A percentile compares a stretch with the other conserved stretches of the same genome.
Evolutionary conservation across 148 eudicot genomes (phyloP).

Genomic region (Heliosperma pusillum): DNA sequence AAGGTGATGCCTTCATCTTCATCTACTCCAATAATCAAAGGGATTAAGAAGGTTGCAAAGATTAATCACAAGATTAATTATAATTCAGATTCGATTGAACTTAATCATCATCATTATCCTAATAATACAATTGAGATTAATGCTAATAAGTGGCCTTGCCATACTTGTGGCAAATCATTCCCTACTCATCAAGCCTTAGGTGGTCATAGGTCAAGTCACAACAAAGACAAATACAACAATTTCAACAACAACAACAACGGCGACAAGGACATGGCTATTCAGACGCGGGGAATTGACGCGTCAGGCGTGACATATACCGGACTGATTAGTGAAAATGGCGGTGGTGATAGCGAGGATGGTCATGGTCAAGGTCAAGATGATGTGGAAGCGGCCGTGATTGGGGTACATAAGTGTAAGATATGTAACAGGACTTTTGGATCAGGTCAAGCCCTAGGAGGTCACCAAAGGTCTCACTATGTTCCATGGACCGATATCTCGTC

Average conservation of each 20-base stretch:
- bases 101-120: neutral
- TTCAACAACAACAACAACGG: too few species aligned
- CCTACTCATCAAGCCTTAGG: conserved; percentile 38
- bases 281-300: neutral
- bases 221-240: conserved; percentile 20
- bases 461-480: conserved; percentile 23
- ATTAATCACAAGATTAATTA: conserved; percentile 2
- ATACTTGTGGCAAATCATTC: conserved; percentile 29
- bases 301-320: neutral
- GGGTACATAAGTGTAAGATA: conserved; percentile 19
- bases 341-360: neutral
- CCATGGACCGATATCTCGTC: neutral
- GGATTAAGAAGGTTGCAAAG: conserved; percentile 4
- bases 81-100: neutral
- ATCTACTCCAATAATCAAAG: conserved; percentile 3
- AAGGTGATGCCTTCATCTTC: neutral
- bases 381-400: neutral
- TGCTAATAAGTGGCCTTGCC: conserved; percentile 19
- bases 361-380: neutral
- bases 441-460: conserved; percentile 29
- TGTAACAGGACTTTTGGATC: conserved; percentile 15
- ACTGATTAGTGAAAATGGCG: neutral
- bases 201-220: conserved; percentile 41
- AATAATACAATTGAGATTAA: neutral
- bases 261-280: too few species aligned